Evolutionary conservation across 495 filamentous ascomycete species (phyloP), one percentile per base, ranked within the genome.

Genomic region (Trichocladium uniseriatum): DNA sequence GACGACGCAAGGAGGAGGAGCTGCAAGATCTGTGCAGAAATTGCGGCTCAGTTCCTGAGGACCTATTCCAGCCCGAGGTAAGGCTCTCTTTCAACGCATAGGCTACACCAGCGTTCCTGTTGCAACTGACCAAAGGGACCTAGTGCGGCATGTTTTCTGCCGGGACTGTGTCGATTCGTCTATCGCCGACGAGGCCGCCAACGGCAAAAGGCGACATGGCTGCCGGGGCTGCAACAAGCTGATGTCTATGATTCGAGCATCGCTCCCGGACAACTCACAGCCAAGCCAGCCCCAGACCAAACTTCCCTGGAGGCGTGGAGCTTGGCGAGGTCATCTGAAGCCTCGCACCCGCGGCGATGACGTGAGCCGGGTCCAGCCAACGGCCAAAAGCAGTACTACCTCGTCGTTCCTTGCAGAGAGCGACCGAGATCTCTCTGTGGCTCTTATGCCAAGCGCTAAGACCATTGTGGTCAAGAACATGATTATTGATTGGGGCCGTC

Each of bases 111-210:
- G n/a, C n/a, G n/a, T n/a, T n/a, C n/a, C n/a, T n/a, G n/a, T n/a
- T n/a, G n/a, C n/a, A n/a, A n/a, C n/a, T n/a, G n/a, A n/a, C n/a
- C n/a, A n/a, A n/a, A n/a, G n/a, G n/a, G n/a, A n/a, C n/a, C n/a
- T n/a, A n/a, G 55, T 62, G 59, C 45, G 43, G 40, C 57, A 63
- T 39, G 47, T 53, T 2, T 60, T 53, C 38, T 63, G 60, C 40
- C 15, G 36, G 5, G 49, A 56, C 15, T 63, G 57, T 20, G 15
- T 63, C 6, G 20, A 39, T 7, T 15, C 20, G n/a, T 46, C 43
- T 40, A 16, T 58, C 8, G 49, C 50, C 31, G 14, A 38, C 11
- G 15, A 36, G 1, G 10, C 29, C 5, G 20, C 34, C 2, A 11
- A 1, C 11, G 36, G 27, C 2, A n/a, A 39, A 32, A 19, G 32